A percentile compares a stretch with the other conserved stretches of the same genome.
phyloP scores from a whole-genome alignment of 1,139 yeast species.

The Lodderomyces theae region DNA sequence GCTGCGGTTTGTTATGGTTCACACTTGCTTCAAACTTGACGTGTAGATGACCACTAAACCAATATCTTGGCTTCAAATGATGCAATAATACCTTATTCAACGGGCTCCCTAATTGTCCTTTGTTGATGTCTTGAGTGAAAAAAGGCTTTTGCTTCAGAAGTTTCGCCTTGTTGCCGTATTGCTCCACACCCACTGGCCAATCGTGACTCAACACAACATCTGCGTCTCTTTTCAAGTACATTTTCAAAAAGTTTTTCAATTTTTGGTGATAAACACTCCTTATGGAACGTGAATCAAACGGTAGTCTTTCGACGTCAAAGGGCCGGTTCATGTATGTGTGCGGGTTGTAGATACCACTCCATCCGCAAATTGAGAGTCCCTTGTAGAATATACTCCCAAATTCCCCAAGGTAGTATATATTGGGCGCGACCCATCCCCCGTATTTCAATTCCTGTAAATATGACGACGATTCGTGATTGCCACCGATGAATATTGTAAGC shows the following conservation, averaged over 20 bases:
- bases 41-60: conserved; percentile 93
- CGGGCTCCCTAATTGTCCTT: conserved; percentile 71
- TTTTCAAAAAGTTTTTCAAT: conserved; percentile 57
- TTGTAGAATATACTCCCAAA: conserved; percentile 70
- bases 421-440: conserved; percentile 96
- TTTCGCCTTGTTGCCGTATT: conserved; percentile 52
- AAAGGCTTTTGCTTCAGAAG: conserved; percentile 63
- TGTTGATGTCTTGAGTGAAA: conserved; percentile 60
- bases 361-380: conserved; percentile 75
- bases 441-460: conserved; percentile 68
- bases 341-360: conserved; percentile 78
- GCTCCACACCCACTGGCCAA: conserved; percentile 86
- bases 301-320: conserved; percentile 40
- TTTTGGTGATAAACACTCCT: conserved; percentile 75
- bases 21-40: conserved; percentile 62
- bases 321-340: conserved; percentile 23
- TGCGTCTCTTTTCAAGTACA: conserved; percentile 33
- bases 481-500: conserved; percentile 83
- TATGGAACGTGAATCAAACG: conserved; percentile 44
- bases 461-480: conserved; percentile 89
- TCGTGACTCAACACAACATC: conserved; percentile 79
- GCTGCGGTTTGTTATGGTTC: conserved; percentile 6
- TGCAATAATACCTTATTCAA: conserved; percentile 57
- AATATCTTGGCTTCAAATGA: conserved; percentile 58
- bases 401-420: conserved; percentile 84